These are phyloP conservation scores for Bromus sterilis DNA, from an alignment of 176 grass and related monocot genomes.

Conservation along the genomic window DNA sequence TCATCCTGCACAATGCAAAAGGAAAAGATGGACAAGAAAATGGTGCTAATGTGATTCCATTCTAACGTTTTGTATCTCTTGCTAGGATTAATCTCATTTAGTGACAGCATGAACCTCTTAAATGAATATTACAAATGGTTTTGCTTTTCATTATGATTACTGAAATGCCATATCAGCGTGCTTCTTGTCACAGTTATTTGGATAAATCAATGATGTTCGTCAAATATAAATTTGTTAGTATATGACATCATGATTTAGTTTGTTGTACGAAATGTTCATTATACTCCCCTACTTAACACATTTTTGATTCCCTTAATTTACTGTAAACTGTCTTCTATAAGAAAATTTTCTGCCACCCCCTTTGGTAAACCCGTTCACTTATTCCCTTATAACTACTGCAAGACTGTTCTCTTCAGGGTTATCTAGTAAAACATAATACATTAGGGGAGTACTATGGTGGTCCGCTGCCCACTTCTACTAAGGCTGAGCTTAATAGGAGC, in stretches of 20 bases:
- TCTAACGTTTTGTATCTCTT: neutral
- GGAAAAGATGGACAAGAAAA: neutral
- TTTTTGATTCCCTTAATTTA: too few species aligned
- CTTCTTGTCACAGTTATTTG: neutral
- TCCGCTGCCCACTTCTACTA: too few species aligned
- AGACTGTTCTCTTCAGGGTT: neutral
- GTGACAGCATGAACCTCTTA: too few species aligned
- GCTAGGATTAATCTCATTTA: neutral
- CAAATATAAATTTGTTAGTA: neutral
- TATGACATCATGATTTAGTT: neutral
- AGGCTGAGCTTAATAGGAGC: too few species aligned
- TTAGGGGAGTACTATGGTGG: neutral
- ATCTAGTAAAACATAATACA: neutral
- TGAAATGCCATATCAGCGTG: neutral
- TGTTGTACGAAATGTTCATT: neutral
- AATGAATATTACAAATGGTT: neutral
- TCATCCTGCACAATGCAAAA: neutral
- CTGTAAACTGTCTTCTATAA: too few species aligned
- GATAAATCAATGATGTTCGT: neutral
- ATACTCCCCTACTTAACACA: neutral
- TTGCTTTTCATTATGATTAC: neutral
- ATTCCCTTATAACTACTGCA: neutral
- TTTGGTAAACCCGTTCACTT: neutral
- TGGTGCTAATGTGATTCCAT: neutral
- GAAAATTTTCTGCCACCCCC: too few species aligned